Base-by-base conservation (phyloP, 805 yeast genomes). In the Aciculoconidium aculeatum region DNA sequence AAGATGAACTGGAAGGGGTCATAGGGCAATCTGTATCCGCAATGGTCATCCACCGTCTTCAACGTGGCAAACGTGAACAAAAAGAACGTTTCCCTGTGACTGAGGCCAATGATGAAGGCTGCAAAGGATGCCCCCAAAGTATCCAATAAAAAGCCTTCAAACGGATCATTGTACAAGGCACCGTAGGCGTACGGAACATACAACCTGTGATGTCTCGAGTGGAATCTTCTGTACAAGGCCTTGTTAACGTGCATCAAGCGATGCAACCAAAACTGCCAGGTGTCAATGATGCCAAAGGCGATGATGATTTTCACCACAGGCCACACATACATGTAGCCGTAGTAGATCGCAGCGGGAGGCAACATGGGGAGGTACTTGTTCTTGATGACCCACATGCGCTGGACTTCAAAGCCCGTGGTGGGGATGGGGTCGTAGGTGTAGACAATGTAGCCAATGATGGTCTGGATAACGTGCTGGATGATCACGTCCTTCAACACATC, bases 161-260 rank as follows among this genome's bases (percentile, higher is more conserved):
- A 70, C 13, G 96, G 94, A 45, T 87, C 87, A 58, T 92, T 92
- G 66, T 85, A 92, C 17, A 92, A 68, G 3, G 98, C 98, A 29
- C 98, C 98, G 56, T 70, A 88, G 1, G 97, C 96, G 55, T 87
- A 92, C 6, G 98, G 98, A 20, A 92, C 96, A 45, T 92, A 90
- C 28, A 92, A 67, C 31, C 90, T 66, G 58, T 92, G 98, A 58
- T 92, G 98, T 42, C 95, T 78, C 5, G 97, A 86, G 56, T 92
- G 98, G 67, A 85, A 84, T 30, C 75, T 62, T 39, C 71, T 73
- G 70, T 92, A 92, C 27, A 88, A 62, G 32, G 67, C 61, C 51
- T 77, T 79, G 68, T 83, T 83, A 51, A 68, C 47, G 53, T 92
- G 98, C 97, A 92, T 88, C 40, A 70, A 52, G 38, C 95, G 71